phyloP scores from a whole-genome alignment of 345 rosid genomes.

The Lagerstroemia speciosa region DNA sequence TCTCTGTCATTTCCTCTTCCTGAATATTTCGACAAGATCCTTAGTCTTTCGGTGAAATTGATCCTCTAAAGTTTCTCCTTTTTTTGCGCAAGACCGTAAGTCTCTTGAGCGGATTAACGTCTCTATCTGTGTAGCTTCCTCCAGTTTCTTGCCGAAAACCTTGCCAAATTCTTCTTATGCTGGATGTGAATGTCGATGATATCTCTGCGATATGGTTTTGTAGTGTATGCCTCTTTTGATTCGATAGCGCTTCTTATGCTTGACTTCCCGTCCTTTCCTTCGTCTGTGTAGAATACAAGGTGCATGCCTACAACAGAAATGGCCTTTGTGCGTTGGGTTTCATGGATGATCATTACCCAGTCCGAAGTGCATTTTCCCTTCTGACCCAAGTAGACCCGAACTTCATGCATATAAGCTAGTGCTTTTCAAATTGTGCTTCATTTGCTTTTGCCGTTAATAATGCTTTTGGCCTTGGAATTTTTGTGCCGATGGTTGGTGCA shows the following conservation, averaged over 20 bases:
- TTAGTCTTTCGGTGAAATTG: not conserved
- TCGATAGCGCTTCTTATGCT: too few relatives aligned
- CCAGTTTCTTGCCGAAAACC: too few relatives aligned
- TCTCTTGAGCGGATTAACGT: too few relatives aligned
- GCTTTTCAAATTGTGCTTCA: not conserved
- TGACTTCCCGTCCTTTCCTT: not conserved
- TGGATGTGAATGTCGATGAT: not conserved
- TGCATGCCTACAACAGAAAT: conserved; percentile 74
- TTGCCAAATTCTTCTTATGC: not conserved
- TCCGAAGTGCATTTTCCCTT: conserved; percentile 82
- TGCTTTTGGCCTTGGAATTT: not conserved
- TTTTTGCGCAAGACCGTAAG: too few relatives aligned
- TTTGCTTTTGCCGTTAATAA: not conserved
- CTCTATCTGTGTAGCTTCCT: too few relatives aligned
- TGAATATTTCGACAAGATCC: not conserved
- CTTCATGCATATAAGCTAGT: not conserved
- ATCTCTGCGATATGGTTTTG: not conserved
- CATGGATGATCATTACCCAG: conserved; percentile 95
- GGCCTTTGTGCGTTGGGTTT: conserved; percentile 83
- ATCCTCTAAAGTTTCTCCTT: not conserved
- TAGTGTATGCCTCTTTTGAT: too few relatives aligned
- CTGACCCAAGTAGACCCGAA: conserved; percentile 54
- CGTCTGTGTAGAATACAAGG: conserved; percentile 60
- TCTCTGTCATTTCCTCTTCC: not conserved
- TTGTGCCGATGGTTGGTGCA: not conserved